A percentile compares a stretch with the other conserved stretches of the same genome.
Evolutionary conservation across 78 protist genomes (phyloP).

Genomic region (Emiliania huxleyi): DNA sequence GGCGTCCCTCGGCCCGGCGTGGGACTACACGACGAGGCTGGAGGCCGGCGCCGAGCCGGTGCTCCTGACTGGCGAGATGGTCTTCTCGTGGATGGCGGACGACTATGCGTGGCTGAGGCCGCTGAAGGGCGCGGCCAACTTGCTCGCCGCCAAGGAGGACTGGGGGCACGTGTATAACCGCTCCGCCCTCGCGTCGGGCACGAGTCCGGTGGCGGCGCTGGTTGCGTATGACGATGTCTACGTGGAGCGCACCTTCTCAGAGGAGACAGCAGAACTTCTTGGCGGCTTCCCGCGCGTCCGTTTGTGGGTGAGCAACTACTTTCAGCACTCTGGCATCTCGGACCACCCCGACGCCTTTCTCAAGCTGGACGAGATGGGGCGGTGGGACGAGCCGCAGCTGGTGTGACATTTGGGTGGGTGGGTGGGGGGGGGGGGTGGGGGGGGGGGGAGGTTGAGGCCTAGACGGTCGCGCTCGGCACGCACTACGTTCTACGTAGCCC

Average conservation of each 20-base stretch:
- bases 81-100: conserved; percentile 23
- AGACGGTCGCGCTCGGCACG: too few species aligned
- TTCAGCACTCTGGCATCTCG: conserved; percentile 44
- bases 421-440: too few species aligned
- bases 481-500: too few species aligned
- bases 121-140: background rate
- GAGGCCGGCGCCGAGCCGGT: background rate
- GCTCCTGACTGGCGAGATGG: background rate
- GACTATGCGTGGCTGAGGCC: background rate
- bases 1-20: background rate
- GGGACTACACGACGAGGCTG: background rate
- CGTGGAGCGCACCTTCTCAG: conserved; percentile 35
- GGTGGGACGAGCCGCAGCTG: too few species aligned
- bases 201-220: background rate
- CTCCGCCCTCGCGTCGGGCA: background rate
- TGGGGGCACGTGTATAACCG: conserved; percentile 14
- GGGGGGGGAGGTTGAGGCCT: too few species aligned
- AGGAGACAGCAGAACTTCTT: conserved; percentile 27
- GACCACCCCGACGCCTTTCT: conserved; percentile 15
- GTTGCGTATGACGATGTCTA: conserved; percentile 38
- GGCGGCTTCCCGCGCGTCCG: too few species aligned
- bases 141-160: background rate
- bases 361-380: conserved; percentile 6
- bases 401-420: too few species aligned
- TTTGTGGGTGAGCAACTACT: conserved; percentile 48